phyloP scores from a whole-genome alignment of 2,329 filamentous ascomycete genomes.

The Davidsoniella virescens region DNA sequence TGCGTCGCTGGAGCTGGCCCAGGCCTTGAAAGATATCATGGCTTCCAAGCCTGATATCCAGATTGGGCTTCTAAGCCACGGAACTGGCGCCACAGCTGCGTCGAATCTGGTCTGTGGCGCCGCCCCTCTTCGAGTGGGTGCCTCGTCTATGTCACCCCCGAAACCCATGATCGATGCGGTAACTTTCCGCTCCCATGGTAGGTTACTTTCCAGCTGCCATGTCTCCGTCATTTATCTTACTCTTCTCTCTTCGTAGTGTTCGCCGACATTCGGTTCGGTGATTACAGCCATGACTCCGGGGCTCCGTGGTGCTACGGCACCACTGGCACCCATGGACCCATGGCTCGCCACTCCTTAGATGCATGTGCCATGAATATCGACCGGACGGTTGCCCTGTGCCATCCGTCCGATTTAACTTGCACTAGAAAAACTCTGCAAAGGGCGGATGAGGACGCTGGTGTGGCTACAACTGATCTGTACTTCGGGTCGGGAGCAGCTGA shows the following conservation, averaged over 20 bases:
- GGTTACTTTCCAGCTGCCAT: neutral
- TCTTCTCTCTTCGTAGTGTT: neutral
- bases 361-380: neutral
- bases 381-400: neutral
- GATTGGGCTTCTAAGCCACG: neutral
- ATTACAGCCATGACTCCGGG: constrained; percentile 1
- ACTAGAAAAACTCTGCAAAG: too few species aligned
- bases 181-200: neutral
- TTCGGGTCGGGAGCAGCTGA: too few species aligned
- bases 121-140: constrained; percentile 1
- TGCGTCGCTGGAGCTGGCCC: constrained; percentile 1
- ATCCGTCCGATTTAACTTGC: neutral
- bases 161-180: neutral
- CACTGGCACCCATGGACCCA: neutral
- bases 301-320: neutral
- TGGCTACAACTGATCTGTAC: too few species aligned
- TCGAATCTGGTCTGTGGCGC: constrained; percentile 1
- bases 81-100: constrained; percentile 2
- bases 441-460: too few species aligned
- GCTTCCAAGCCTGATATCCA: neutral
- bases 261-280: constrained; percentile 3
- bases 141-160: neutral
- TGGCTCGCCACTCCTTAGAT: neutral
- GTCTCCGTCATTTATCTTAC: neutral
- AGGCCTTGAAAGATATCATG: neutral